Conservation (phyloP, 2,329 filamentous ascomycete species). For the Apiospora koreana region DNA sequence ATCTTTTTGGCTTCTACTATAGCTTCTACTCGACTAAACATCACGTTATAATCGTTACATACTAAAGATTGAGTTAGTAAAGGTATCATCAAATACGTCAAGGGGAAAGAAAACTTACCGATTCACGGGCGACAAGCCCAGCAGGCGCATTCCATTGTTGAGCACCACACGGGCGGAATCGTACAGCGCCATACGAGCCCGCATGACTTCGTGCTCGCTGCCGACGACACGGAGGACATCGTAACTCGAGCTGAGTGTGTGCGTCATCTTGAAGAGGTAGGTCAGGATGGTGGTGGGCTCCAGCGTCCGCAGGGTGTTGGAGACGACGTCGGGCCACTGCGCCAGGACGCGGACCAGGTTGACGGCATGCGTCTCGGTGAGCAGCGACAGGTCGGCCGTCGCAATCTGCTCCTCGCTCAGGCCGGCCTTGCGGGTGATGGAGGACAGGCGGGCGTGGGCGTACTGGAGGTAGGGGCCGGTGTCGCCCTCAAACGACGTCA, state of each 20-base stretch:
- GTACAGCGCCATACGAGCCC: constrained; percentile 76
- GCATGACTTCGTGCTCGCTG: constrained; percentile 70
- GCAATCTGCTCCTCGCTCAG: constrained; percentile 39
- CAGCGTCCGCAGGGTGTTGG: constrained; percentile 81
- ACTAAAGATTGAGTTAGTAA: neutral
- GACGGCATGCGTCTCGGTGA: constrained; percentile 59
- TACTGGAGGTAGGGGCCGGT: constrained; percentile 76
- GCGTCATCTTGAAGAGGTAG: constrained; percentile 70
- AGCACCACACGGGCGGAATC: constrained; percentile 74
- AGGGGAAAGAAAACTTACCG: constrained; percentile 33
- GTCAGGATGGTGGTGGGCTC: constrained; percentile 70
- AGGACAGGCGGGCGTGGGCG: constrained; percentile 63
- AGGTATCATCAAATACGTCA: too few relatives aligned
- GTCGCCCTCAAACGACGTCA: constrained; percentile 74
- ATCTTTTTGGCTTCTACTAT: too few relatives aligned
- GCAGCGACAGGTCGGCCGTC: constrained; percentile 58
- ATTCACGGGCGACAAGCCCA: constrained; percentile 79
- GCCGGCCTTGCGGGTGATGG: constrained; percentile 36
- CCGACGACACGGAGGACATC: constrained; percentile 82
- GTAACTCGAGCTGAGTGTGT: constrained; percentile 77
- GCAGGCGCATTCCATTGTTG: constrained; percentile 78
- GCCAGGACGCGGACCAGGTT: constrained; percentile 72
- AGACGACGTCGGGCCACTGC: constrained; percentile 82
- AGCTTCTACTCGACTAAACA: too few relatives aligned
- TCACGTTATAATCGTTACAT: neutral